Conservation (phyloP, 345 rosid genomes). For the Leavenworthia alabamica region DNA sequence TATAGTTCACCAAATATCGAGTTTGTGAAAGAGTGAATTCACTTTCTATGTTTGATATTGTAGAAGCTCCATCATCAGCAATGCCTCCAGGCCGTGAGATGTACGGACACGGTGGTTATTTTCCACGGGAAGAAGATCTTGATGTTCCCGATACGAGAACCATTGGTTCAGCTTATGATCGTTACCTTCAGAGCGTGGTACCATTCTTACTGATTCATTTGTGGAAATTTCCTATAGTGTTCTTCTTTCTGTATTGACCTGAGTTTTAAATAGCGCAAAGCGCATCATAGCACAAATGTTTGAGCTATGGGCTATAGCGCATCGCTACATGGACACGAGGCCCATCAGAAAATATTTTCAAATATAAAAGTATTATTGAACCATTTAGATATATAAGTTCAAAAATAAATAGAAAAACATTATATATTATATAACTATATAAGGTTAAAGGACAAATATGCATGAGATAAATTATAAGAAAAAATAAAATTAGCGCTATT, state of each 20-base stretch:
- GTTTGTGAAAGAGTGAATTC: not conserved
- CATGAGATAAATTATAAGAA: too few relatives aligned
- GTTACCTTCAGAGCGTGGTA: slow-evolving; percentile 72
- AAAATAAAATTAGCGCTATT: too few relatives aligned
- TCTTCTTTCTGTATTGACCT: slow-evolving; percentile 7
- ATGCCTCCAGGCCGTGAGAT: slow-evolving; percentile 40
- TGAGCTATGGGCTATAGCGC: too few relatives aligned
- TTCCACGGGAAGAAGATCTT: slow-evolving; percentile 50
- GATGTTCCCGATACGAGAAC: slow-evolving; percentile 57
- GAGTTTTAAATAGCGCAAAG: too few relatives aligned
- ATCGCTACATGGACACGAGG: too few relatives aligned
- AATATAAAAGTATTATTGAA: too few relatives aligned
- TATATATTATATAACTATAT: too few relatives aligned
- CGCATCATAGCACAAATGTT: too few relatives aligned
- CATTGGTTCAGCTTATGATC: slow-evolving; percentile 81
- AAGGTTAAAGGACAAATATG: too few relatives aligned
- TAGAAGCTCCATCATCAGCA: slow-evolving; percentile 35
- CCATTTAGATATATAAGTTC: too few relatives aligned
- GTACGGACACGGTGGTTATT: slow-evolving; percentile 43
- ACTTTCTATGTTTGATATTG: not conserved
- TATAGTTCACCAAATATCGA: not conserved
- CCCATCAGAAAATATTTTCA: too few relatives aligned
- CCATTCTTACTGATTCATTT: slow-evolving; percentile 1
- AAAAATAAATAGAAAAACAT: too few relatives aligned
- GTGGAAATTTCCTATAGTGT: not conserved